Base-by-base conservation (phyloP, 1,139 yeast species). In the Yamadazyma friedrichii region DNA sequence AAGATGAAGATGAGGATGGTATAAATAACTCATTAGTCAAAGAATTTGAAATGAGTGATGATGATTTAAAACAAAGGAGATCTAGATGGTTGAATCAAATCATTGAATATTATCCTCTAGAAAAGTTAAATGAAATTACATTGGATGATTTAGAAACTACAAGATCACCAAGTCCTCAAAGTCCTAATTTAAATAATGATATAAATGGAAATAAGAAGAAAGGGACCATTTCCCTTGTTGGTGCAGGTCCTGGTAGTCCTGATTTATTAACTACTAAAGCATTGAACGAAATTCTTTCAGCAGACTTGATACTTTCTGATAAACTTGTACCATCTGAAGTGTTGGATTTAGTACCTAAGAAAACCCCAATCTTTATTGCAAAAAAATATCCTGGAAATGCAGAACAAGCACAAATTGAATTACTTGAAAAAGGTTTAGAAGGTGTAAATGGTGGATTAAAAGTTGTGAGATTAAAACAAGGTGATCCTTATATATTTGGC, bases 371-470 rank as follows among this genome's bases (percentile, higher is more conserved):
- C 4, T 88, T 86, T 58, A 89, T 91, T 47, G 98, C 98, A 11
- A 76, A 89, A 35, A 93, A 93, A 61, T 93, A 89, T 63, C 98
- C 98, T 1, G 98, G 98, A 1, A 91, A 93, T 59, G 98, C 98
- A 1, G 97, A 89, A 56, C 76, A 77, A 38, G 98, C 98, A 0
- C 98, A 93, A 61, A 78, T 86, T 49, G 97, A 93, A 61, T 70
- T 93, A 31, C 67, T 88, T 29, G 68, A 73, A 15, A 63, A 83
- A 47, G 98, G 96, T 0, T 64, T 91, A 16, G 75, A 73, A 31
- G 84, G 83, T 0, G 60, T 88, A 29, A 47, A 67, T 31, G 64
- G 74, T 41, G 96, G 96, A 12, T 74, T 80, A 51, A 80, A 78
- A 45, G 97, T 93, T 1, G 94, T 93, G 3, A 73, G 98, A 42